Base-by-base conservation (phyloP, 345 rosid species). In the Geranium rotundifolium region DNA sequence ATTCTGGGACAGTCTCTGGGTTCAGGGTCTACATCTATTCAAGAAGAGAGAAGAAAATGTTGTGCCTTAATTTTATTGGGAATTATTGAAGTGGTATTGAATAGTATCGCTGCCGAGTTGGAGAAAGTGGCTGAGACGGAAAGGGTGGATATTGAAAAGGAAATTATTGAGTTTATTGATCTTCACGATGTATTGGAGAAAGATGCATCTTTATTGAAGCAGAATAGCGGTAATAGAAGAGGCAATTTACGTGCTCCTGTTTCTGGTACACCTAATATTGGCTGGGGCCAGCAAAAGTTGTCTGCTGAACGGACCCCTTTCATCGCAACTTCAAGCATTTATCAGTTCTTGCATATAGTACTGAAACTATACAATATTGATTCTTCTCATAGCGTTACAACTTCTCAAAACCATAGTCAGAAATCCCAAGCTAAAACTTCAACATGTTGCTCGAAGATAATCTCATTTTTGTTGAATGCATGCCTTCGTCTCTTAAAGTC, bases 311-410 rank as follows among this genome's bases (percentile, higher is more conserved):
- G 34, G 63, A 69, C 72, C 58, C 72, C 82, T 46, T 85, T 82
- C 73, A 74, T 89, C 79, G 64, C 90, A 67, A 84, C 90, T 72
- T 84, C 95, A 73, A 87, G 83, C 69, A 78, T 90, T 64, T 73
- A 70, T 70, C 87, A 84, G 78, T 63, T 87, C 46, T 69, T 85
- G 74, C 77, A 74, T 64, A 67, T 65, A 63, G 66, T 64, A 0
- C 64, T 84, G 64, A 70, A 77, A 60, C 75, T 69, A 17, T 64
- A 57, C 67, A 67, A 52, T 65, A 54, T 54, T 64, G 84, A 72
- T 66, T 31, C 66, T 65, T 71, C 66, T 29, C 71, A 61, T 60
- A 54, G 57, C 46, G 58, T 29, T 58, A 57, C 85, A 46, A 61
- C 78, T 67, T 82, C 83, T 17, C 87, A 84, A 74, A 70, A 64